Evolutionary conservation across 108 stramenopile species (phyloP).

Genomic region (Cyclotella cryptica): DNA sequence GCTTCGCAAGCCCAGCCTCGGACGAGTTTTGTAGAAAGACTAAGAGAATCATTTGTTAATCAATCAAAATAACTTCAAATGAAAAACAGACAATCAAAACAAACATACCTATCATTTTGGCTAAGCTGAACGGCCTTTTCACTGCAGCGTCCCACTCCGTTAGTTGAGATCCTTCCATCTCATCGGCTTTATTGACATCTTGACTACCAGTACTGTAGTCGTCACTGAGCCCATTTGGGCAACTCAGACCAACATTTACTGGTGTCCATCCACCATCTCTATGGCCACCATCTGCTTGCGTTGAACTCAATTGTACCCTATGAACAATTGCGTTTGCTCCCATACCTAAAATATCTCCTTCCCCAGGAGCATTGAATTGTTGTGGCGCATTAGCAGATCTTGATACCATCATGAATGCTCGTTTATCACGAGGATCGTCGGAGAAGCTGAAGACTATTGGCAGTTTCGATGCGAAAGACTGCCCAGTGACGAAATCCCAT

Average conservation of each 20-base stretch:
- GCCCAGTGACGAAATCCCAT: conserved; percentile 81
- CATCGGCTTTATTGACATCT: conserved; percentile 7
- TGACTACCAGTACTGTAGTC: background rate
- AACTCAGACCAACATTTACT: conserved; percentile 54
- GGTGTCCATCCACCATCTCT: conserved; percentile 53
- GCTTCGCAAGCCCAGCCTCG: conserved; percentile 82
- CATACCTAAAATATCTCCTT: conserved; percentile 80
- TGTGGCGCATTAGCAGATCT: conserved; percentile 62
- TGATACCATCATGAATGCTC: conserved; percentile 80
- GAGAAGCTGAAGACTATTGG: conserved; percentile 76
- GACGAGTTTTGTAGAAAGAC: conserved; percentile 62
- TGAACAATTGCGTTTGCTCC: conserved; percentile 83
- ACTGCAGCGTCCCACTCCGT: conserved; percentile 79
- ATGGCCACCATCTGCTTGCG: conserved; percentile 44
- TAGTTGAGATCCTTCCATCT: background rate
- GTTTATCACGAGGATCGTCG: conserved; percentile 65
- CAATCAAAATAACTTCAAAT: background rate
- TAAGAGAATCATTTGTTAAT: background rate
- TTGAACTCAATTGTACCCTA: conserved; percentile 59
- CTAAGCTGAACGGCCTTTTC: conserved; percentile 68
- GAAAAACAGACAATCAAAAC: background rate
- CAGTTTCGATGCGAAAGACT: conserved; percentile 64
- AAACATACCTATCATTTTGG: conserved; percentile 59
- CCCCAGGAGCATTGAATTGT: conserved; percentile 72
- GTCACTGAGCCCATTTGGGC: background rate